Percentiles rank a stretch among this genome's conserved stretches.
Evolutionary conservation across 1,284 basidiomycete species (phyloP).

Genomic region (Quambalaria eucalypti): DNA sequence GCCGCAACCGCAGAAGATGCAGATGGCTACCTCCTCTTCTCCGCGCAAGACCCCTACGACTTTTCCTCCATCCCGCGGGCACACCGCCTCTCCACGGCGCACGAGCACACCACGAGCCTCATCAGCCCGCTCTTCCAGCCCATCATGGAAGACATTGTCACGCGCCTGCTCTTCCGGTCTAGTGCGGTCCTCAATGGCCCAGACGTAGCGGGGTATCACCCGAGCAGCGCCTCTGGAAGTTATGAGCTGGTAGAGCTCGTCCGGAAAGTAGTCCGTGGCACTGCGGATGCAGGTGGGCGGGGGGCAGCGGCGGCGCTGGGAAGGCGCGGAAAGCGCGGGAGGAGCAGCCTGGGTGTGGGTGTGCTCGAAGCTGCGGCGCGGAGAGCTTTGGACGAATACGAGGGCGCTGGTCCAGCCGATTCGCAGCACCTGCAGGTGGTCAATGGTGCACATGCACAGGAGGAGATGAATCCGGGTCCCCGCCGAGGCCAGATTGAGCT

Average conservation of each 20-base stretch:
- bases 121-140: not conserved
- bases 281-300: not conserved
- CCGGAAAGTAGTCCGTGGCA: not conserved
- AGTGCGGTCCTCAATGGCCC: not conserved
- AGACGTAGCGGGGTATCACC: not conserved
- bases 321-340: not conserved
- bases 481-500: constrained; percentile 1
- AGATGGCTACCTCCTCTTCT: not conserved
- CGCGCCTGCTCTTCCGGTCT: not conserved
- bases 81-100: not conserved
- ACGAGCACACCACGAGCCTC: not conserved
- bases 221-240: not conserved
- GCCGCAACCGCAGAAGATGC: not conserved
- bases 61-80: not conserved
- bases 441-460: constrained; percentile 1
- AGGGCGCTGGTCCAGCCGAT: too few species aligned
- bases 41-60: not conserved
- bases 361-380: not conserved
- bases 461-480: not conserved
- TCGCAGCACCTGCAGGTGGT: not conserved
- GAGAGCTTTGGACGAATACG: constrained; percentile 1
- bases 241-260: not conserved
- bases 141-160: not conserved
- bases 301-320: not conserved
- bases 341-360: not conserved